phyloP scores from a whole-genome alignment of 768 basidiomycete genomes.

The Lentinus brumalis region DNA sequence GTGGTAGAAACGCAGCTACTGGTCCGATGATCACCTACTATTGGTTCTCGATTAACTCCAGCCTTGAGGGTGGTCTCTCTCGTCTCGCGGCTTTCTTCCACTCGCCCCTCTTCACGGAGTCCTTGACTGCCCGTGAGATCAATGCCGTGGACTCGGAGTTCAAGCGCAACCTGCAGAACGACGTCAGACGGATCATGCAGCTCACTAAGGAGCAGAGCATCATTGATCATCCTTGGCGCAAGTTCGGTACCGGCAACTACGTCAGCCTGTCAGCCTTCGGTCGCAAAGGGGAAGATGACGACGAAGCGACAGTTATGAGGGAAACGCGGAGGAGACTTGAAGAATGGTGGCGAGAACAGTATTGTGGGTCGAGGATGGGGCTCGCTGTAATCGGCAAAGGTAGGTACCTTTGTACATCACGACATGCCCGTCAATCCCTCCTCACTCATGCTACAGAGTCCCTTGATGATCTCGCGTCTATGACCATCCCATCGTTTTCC shows the following conservation, averaged over 20 bases:
- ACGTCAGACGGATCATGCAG: slow-evolving; percentile 50
- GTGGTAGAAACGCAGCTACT: slow-evolving; percentile 55
- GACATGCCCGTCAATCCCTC: no score
- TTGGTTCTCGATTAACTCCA: slow-evolving; percentile 34
- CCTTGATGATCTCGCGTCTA: slow-evolving; percentile 35
- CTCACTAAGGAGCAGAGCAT: slow-evolving; percentile 46
- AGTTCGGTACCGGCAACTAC: slow-evolving; percentile 52
- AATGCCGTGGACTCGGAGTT: slow-evolving; percentile 60
- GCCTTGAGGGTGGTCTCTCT: slow-evolving; percentile 37
- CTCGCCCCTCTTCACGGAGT: slow-evolving; percentile 48
- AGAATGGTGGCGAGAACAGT: slow-evolving; percentile 41
- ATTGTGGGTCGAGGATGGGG: slow-evolving; percentile 41
- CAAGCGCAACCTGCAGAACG: slow-evolving; percentile 54
- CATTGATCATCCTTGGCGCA: slow-evolving; percentile 43
- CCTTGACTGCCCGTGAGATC: slow-evolving; percentile 49
- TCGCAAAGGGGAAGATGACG: slow-evolving; percentile 28
- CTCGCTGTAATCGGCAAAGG: slow-evolving; percentile 39
- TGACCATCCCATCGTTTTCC: slow-evolving; percentile 36
- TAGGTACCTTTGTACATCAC: slow-evolving; percentile 2
- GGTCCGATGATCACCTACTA: slow-evolving; percentile 49
- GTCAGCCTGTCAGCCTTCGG: slow-evolving; percentile 28
- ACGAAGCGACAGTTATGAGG: slow-evolving; percentile 41
- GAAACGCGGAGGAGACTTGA: slow-evolving; percentile 35
- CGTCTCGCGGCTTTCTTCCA: slow-evolving; percentile 51
- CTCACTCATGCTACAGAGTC: slow-evolving; percentile 26